Conservation (phyloP, 768 basidiomycete species). For the Hebeloma cylindrosporum region DNA sequence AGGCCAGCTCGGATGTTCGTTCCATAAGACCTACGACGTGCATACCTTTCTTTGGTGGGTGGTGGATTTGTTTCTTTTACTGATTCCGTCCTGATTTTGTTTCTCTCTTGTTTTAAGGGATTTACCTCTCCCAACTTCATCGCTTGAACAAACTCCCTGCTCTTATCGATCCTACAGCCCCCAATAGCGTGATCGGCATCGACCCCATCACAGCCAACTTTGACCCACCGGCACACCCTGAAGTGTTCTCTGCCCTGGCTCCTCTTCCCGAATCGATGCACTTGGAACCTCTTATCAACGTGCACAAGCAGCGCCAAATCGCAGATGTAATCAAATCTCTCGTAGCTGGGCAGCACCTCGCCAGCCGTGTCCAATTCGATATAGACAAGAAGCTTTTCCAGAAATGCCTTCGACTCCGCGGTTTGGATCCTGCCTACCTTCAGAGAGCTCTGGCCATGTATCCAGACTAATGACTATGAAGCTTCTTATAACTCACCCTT, state of each 20-base stretch:
- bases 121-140: conserved; percentile 74
- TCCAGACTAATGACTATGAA: conserved; percentile 15
- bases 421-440: conserved; percentile 56
- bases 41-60: conserved; percentile 78
- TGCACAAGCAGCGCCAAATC: conserved; percentile 84
- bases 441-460: conserved; percentile 32
- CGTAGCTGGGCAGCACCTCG: conserved; percentile 81
- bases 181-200: conserved; percentile 63
- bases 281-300: conserved; percentile 83
- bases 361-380: conserved; percentile 66
- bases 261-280: conserved; percentile 76
- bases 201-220: conserved; percentile 64
- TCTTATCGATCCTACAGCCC: conserved; percentile 80
- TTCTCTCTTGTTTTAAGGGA: conserved; percentile 42
- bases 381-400: conserved; percentile 78
- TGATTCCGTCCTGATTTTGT: no score
- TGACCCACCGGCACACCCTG: conserved; percentile 70
- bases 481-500: no score
- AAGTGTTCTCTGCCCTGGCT: conserved; percentile 73
- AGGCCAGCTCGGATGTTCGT: conserved; percentile 39
- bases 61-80: background rate
- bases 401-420: conserved; percentile 68
- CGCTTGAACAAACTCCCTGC: conserved; percentile 70
- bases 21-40: conserved; percentile 51
- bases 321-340: conserved; percentile 79